Evolutionary conservation across 2,329 filamentous ascomycete species (phyloP), one percentile per base, ranked within the genome.

Genomic region (Botrytis galanthina): DNA sequence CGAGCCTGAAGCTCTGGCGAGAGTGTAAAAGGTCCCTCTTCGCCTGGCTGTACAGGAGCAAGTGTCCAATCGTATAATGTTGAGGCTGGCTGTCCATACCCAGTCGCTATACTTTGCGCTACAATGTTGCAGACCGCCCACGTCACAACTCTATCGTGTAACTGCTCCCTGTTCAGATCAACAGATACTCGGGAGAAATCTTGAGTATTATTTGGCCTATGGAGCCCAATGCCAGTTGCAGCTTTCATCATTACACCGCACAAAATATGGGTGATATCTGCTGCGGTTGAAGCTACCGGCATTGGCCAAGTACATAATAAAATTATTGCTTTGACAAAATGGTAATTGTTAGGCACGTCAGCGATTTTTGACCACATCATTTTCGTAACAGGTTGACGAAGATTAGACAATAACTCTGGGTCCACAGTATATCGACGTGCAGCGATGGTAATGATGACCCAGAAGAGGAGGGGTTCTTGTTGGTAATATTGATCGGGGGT

Each of bases 71-170:
- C 93, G 82, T 92, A 95, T 66, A 91, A 85, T 70, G 90, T 93
- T 63, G 92, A 93, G 8, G 93, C 92, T 12, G 93, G 93, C 80
- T 95, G 93, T 9, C 93, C 93, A 78, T 94, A 93, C 32, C 93
- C 93, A 6, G 93, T 95, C n/a, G 92, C 92, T 61, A 95, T 89
- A 73, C 90, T 91, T 79, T 95, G 93, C 35, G 92, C 91, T 48
- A 95, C 93, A 76, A 95, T 92, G 80, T 96, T 96, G 84, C 92
- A 94, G 6, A 93, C 91, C 1, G 93, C 93, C 93, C 93, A 96
- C 1, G 93, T 95, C 69, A 90, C 89, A 61, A 95, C 89, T 54
- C 93, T 87, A 79, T 96, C 93, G 77, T 92, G 89, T 73, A 95
- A 88, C 78, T 95, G 92, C 80, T 95, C 92, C 78, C 91, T 91